phyloP scores from a whole-genome alignment of 106 monocot species.

The Acanthochlamys bracteata region DNA sequence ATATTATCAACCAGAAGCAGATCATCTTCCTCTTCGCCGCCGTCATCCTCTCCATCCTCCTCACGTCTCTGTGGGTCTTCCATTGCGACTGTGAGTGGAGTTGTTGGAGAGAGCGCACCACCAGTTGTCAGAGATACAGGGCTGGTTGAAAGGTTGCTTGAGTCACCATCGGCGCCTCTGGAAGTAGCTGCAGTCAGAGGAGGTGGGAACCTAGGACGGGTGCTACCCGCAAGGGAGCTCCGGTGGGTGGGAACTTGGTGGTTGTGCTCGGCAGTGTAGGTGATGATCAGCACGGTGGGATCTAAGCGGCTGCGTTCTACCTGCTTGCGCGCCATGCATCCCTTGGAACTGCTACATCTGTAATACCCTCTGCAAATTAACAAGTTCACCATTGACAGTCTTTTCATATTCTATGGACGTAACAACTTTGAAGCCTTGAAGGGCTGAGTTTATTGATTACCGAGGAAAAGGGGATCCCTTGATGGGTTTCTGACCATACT shows the following conservation, averaged over 20 bases:
- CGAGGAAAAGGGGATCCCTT: slow-evolving; percentile 10
- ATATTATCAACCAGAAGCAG: slow-evolving; percentile 11
- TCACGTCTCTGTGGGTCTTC: background rate
- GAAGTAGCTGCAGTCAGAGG: slow-evolving; percentile 8
- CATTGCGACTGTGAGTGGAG: slow-evolving; percentile 6
- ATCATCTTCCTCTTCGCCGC: slow-evolving; percentile 8
- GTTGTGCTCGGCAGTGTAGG: slow-evolving; percentile 61
- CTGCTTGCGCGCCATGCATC: slow-evolving; percentile 15
- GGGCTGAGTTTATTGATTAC: background rate
- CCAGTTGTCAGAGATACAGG: background rate
- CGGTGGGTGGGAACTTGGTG: slow-evolving; percentile 50
- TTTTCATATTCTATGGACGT: too few species aligned
- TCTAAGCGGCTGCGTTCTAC: slow-evolving; percentile 46
- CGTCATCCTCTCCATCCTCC: slow-evolving; percentile 7
- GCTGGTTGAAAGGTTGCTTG: background rate
- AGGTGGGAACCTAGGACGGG: slow-evolving; percentile 35
- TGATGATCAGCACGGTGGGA: slow-evolving; percentile 27
- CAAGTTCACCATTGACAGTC: too few species aligned
- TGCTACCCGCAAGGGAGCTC: slow-evolving; percentile 83
- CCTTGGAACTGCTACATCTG: slow-evolving; percentile 10
- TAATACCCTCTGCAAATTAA: slow-evolving; percentile 7
- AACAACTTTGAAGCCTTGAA: too few species aligned
- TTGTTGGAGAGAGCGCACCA: slow-evolving; percentile 8
- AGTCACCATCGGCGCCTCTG: background rate
- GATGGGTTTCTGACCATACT: slow-evolving; percentile 15